Conservation (phyloP, 495 filamentous ascomycete genomes). For the Pseudevernia furfuracea region DNA sequence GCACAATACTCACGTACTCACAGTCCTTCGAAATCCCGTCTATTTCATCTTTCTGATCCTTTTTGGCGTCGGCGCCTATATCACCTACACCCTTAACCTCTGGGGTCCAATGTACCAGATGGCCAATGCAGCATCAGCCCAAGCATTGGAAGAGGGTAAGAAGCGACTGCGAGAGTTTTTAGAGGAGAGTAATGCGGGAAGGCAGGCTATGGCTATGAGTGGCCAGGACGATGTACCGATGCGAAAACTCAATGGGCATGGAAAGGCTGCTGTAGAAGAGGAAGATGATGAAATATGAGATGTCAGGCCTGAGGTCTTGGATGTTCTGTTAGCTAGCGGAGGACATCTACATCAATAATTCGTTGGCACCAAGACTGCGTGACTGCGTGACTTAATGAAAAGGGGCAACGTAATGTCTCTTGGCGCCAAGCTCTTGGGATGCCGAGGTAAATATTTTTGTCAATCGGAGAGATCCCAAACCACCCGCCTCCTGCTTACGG, state of each 20-base stretch:
- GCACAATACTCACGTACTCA: conserved; percentile 31
- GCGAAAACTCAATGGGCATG: conserved; percentile 53
- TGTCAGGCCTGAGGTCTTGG: not conserved
- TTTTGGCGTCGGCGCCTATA: conserved; percentile 64
- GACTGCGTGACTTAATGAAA: too few relatives aligned
- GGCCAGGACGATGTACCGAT: conserved; percentile 44
- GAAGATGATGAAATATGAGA: conserved; percentile 45
- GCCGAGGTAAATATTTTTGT: not conserved
- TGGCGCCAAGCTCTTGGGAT: not conserved
- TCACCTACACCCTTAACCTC: conserved; percentile 87
- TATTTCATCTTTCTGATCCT: conserved; percentile 86
- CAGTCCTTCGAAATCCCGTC: conserved; percentile 85
- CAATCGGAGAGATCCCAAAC: not conserved
- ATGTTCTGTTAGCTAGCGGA: not conserved
- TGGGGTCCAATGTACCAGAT: conserved; percentile 94
- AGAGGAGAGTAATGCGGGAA: conserved; percentile 67
- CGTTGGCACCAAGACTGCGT: too few relatives aligned
- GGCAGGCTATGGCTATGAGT: conserved; percentile 71
- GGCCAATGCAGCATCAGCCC: conserved; percentile 76
- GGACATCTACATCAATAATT: not conserved
- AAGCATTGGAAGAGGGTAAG: conserved; percentile 84
- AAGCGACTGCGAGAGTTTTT: conserved; percentile 81
- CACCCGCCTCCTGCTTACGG: not conserved
- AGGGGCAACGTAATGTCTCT: too few relatives aligned
- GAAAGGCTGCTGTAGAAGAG: conserved; percentile 42